Evolutionary conservation across 805 yeast species (phyloP), one percentile per base, ranked within the genome.

Genomic region (Cyberlindnera nakhonratchasimensis): DNA sequence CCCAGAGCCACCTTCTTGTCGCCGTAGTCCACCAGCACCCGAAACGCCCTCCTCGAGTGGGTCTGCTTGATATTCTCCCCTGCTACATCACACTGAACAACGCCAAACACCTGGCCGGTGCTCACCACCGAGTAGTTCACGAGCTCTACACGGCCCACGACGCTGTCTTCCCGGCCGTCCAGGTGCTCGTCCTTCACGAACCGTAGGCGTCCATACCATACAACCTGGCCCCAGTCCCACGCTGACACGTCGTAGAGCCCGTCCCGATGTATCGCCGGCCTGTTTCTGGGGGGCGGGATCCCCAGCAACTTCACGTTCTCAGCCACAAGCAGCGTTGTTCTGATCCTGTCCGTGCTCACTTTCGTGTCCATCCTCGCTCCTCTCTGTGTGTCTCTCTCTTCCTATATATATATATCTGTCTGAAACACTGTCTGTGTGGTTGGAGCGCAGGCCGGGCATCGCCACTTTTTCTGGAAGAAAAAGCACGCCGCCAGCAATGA

Each of bases 1-100:
- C 76, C 75, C n/a, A 71, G 51, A 19, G 64, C 65, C 11, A 72
- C 64, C n/a, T 55, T 56, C 42, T 59, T 48, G 4, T 43, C 56
- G 14, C 54, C 54, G 34, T 61, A 59, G n/a, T 54, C 58, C 23
- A 67, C 57, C 7, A 66, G 41, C 6, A 71, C 54, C 19, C 66
- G 67, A 47, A 62, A 72, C 33, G 61, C 58, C 30, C 65, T 44
- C 34, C 36, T 42, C 4, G 54, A 45, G 6, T 37, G 42, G 6
- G 59, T 53, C 34, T 46, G 43, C 24, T 45, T 54, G 3, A 70
- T 55, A 18, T 62, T 67, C 13, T 45, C 46, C 14, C 64, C 66
- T 20, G 47, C 55, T 3, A 52, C 40, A 21, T 51, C 52, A 42
- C 64, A 68, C 5, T 59, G 64, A 2, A 69, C 66, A 9, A 32